Percentiles rank a stretch among this genome's conserved stretches.
Evolutionary conservation across 441 rosid genomes (phyloP).

Genomic region (Pelargonium exstipulatum): DNA sequence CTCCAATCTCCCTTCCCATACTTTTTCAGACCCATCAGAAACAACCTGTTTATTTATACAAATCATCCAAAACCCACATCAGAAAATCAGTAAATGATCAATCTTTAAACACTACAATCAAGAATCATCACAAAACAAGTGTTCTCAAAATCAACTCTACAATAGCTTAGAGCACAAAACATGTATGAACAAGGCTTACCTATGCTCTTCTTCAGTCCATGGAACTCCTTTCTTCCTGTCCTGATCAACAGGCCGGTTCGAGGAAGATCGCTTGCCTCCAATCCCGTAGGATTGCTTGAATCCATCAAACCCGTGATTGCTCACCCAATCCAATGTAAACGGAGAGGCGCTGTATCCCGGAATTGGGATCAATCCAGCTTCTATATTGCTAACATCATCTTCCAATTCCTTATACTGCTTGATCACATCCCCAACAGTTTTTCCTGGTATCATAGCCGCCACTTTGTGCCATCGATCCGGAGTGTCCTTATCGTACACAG

Average conservation of each 20-base stretch:
- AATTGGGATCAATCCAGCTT: slow-evolving; percentile 57
- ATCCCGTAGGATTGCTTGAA: slow-evolving; percentile 45
- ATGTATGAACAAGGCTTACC: slow-evolving; percentile 29
- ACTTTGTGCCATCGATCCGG: slow-evolving; percentile 67
- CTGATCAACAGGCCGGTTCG: slow-evolving; percentile 38
- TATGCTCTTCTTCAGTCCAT: slow-evolving; percentile 76
- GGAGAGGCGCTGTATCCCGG: slow-evolving; percentile 52
- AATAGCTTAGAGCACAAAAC: too few species aligned
- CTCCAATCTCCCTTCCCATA: slow-evolving; percentile 81
- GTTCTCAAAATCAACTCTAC: too few species aligned
- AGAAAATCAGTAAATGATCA: not conserved
- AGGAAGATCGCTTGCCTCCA: slow-evolving; percentile 51
- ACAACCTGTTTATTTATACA: slow-evolving; percentile 33
- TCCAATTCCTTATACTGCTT: slow-evolving; percentile 58
- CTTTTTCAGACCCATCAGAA: slow-evolving; percentile 64
- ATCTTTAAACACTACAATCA: too few species aligned
- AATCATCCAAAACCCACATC: slow-evolving; percentile 11
- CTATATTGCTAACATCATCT: slow-evolving; percentile 58
- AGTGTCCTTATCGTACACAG: slow-evolving; percentile 49
- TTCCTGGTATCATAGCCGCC: slow-evolving; percentile 61
- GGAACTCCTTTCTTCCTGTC: slow-evolving; percentile 79
- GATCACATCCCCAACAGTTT: slow-evolving; percentile 55
- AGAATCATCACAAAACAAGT: not conserved
- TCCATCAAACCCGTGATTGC: slow-evolving; percentile 39
- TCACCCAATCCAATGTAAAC: slow-evolving; percentile 53